A percentile compares a stretch with the other conserved stretches of the same genome.
These are phyloP conservation scores for Smallanthus sonchifolius DNA, from an alignment of 129 eudicot genomes.

Conservation along the genomic window DNA sequence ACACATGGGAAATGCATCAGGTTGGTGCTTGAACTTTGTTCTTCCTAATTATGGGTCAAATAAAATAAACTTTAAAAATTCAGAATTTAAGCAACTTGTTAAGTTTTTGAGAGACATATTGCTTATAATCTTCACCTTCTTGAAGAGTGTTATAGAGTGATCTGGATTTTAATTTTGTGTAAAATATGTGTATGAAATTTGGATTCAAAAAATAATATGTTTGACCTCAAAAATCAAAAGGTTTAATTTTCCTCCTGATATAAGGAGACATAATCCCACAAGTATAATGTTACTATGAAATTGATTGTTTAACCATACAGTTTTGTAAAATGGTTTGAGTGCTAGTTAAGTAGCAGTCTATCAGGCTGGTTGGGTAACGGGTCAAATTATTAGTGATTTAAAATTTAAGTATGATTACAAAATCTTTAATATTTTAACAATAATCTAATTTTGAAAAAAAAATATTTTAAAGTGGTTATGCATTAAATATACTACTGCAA, in stretches of 20 bases:
- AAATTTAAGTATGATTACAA: neutral
- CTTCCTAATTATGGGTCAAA: neutral
- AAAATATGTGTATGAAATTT: neutral
- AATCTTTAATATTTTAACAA: neutral
- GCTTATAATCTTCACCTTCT: neutral
- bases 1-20: constrained; percentile 71
- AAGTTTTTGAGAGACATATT: neutral
- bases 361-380: neutral
- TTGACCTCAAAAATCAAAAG: neutral
- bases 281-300: neutral
- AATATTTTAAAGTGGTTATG: neutral
- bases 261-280: neutral
- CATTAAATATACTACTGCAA: neutral
- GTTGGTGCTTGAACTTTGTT: constrained; percentile 26
- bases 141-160: neutral
- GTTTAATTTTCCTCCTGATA: neutral
- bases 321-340: neutral
- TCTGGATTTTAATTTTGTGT: neutral
- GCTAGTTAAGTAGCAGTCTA: neutral
- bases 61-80: neutral
- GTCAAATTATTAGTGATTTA: neutral
- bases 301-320: neutral
- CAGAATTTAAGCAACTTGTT: neutral
- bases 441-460: neutral
- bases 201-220: neutral